A percentile compares a stretch with the other conserved stretches of the same genome.
phyloP scores from a whole-genome alignment of 2,329 filamentous ascomycete species.

The Dactylellina cionopaga region DNA sequence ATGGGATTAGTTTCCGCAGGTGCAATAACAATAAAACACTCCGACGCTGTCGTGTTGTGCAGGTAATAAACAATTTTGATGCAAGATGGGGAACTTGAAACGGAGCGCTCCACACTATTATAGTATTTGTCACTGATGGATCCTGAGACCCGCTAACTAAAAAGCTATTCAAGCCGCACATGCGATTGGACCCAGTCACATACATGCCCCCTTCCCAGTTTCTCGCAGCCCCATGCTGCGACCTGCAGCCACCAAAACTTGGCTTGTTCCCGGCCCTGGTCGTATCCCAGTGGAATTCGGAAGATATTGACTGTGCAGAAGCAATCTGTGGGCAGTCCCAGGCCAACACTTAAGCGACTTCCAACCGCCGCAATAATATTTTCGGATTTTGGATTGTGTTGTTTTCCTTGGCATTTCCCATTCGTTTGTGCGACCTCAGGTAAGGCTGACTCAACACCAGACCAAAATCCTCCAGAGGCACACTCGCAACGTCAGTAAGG shows the following conservation, averaged over 20 bases:
- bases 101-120: constrained; percentile 29
- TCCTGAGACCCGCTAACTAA: constrained; percentile 37
- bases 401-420: constrained; percentile 34
- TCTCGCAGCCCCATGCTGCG: constrained; percentile 16
- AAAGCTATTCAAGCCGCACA: constrained; percentile 41
- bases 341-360: constrained; percentile 2
- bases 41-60: constrained; percentile 7
- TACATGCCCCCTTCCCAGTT: not conserved
- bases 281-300: constrained; percentile 18
- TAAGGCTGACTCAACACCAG: constrained; percentile 52
- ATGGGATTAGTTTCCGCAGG: not conserved
- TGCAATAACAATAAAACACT: not conserved
- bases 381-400: constrained; percentile 21
- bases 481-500: constrained; percentile 20
- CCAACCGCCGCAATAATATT: constrained; percentile 1
- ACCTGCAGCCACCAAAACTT: constrained; percentile 38
- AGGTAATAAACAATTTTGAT: constrained; percentile 6
- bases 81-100: constrained; percentile 25
- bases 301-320: too few species aligned
- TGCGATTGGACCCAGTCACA: constrained; percentile 24
- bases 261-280: too few species aligned
- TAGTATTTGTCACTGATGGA: constrained; percentile 51
- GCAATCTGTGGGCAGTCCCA: not conserved
- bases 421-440: constrained; percentile 41
- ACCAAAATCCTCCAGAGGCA: constrained; percentile 3